Conservation (phyloP, 2,329 filamentous ascomycete genomes). For the Colletotrichum agaves region DNA sequence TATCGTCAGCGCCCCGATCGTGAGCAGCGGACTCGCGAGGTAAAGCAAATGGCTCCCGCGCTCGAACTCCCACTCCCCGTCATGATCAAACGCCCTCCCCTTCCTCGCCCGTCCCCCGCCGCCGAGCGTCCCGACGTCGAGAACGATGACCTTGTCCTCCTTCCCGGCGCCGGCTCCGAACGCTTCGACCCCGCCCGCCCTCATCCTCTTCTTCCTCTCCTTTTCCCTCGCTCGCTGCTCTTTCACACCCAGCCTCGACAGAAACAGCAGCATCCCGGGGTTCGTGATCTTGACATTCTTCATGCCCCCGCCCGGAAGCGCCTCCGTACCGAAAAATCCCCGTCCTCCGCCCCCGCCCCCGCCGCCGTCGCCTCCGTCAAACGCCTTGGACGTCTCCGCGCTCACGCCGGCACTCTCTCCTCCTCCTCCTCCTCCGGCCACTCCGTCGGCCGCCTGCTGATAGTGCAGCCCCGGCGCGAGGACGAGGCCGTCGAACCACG, state of each 20-base stretch:
- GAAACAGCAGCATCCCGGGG: slow-evolving; percentile 56
- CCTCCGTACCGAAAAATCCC: slow-evolving; percentile 17
- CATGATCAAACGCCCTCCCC: slow-evolving; percentile 41
- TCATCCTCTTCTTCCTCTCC: slow-evolving; percentile 44
- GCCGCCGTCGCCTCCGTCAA: slow-evolving; percentile 51
- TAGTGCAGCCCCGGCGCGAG: slow-evolving; percentile 70
- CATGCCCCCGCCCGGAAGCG: slow-evolving; percentile 5
- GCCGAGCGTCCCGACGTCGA: slow-evolving; percentile 42
- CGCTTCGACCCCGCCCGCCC: slow-evolving; percentile 22
- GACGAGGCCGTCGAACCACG: slow-evolving; percentile 66
- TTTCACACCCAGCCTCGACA: neutral
- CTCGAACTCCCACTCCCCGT: slow-evolving; percentile 51
- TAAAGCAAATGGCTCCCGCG: slow-evolving; percentile 62
- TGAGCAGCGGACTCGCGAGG: slow-evolving; percentile 58
- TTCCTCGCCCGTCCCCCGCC: slow-evolving; percentile 12
- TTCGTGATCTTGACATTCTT: slow-evolving; percentile 23
- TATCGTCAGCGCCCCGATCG: slow-evolving; percentile 54
- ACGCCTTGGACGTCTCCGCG: slow-evolving; percentile 59
- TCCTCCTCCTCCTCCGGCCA: slow-evolving; percentile 49
- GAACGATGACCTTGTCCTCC: slow-evolving; percentile 7
- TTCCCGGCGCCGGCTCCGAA: neutral
- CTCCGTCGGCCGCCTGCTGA: slow-evolving; percentile 65
- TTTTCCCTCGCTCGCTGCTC: slow-evolving; percentile 47
- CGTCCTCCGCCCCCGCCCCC: slow-evolving; percentile 3
- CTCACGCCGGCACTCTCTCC: slow-evolving; percentile 48